Evolutionary conservation across 2,329 filamentous ascomycete genomes (phyloP), one percentile per base, ranked within the genome.

Genomic region (Aspergillus sclerotialis): DNA sequence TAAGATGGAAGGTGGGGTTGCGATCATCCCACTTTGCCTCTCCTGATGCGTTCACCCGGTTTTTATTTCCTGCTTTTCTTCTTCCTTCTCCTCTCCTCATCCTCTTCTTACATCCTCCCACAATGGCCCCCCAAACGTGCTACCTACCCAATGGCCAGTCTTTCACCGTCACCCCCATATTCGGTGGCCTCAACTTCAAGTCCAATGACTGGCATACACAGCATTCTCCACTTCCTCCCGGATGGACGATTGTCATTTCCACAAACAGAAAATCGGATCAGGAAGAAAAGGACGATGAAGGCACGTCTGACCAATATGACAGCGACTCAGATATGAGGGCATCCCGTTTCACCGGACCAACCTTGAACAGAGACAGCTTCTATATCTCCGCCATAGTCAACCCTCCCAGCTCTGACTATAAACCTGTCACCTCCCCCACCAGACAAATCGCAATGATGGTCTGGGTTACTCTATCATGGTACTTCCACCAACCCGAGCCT

Each of bases 401-500:
- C 46, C 87, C 90, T 0, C 83, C 82, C 32, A 84, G 72, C 57
- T 77, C 66, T 55, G 87, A 94, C 31, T 93, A 83, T 65, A 86
- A 84, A 55, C 78, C 86, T 1, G 76, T 82, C 2, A 78, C 73
- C 10, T 94, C 87, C 42, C 86, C 86, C 0, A 92, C 87, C 1
- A 73, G 89, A 28, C 85, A 94, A 64, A 85, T 94, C 40, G 90
- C 90, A 46, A 88, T 95, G 85, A 94, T 95, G 83, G 73, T 96
- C 5, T 96, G 87, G 85, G 79, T 88, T 21, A 89, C 87, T 1
- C 69, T 96, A 27, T 94, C 87, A 68, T 96, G 90, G 90, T 96
- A 96, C 68, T 96, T 95, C 50, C 89, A 95, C 64, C 86, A 94
- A 59, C 74, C 79, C 1, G 74, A 82, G 48, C 90, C 90, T 0